phyloP scores from a whole-genome alignment of 805 yeast genomes.

The Osmozyma mogii region DNA sequence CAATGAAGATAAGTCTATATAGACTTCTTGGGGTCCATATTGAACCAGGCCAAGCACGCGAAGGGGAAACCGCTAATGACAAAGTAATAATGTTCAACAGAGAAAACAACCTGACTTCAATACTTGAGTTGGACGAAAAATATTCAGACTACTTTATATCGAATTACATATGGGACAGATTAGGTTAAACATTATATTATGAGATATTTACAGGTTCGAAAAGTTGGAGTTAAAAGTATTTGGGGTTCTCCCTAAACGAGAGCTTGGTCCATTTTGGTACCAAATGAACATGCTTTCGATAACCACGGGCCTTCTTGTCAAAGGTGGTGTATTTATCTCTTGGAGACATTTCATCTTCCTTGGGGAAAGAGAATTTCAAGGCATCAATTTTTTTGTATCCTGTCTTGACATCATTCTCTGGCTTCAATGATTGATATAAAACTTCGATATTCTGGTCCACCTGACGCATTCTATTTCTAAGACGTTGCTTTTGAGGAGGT shows the following conservation, averaged over 20 bases:
- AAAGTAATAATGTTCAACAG: constrained; percentile 45
- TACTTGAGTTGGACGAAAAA: constrained; percentile 44
- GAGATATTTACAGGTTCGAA: constrained; percentile 40
- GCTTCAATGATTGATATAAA: constrained; percentile 36
- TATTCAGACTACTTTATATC: constrained; percentile 64
- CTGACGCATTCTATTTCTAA: constrained; percentile 69
- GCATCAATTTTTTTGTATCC: constrained; percentile 31
- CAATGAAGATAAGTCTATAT: constrained; percentile 51
- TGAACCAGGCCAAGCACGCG: constrained; percentile 19
- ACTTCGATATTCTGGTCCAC: constrained; percentile 76
- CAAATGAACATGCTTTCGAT: constrained; percentile 82
- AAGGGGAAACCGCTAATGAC: constrained; percentile 20
- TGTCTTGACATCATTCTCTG: constrained; percentile 24
- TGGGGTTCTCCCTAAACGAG: constrained; percentile 74
- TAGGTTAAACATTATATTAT: constrained; percentile 8
- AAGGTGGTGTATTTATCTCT: constrained; percentile 86
- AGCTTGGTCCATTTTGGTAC: constrained; percentile 90
- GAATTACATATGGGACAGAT: constrained; percentile 71
- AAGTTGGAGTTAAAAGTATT: constrained; percentile 39
- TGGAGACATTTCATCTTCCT: constrained; percentile 72
- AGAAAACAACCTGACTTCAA: constrained; percentile 37
- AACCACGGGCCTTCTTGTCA: constrained; percentile 62
- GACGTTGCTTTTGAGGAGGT: constrained; percentile 70
- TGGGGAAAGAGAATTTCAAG: constrained; percentile 48
- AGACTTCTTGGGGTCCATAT: constrained; percentile 52